phyloP scores from a whole-genome alignment of 768 basidiomycete species.

The Mrakia gelida region DNA sequence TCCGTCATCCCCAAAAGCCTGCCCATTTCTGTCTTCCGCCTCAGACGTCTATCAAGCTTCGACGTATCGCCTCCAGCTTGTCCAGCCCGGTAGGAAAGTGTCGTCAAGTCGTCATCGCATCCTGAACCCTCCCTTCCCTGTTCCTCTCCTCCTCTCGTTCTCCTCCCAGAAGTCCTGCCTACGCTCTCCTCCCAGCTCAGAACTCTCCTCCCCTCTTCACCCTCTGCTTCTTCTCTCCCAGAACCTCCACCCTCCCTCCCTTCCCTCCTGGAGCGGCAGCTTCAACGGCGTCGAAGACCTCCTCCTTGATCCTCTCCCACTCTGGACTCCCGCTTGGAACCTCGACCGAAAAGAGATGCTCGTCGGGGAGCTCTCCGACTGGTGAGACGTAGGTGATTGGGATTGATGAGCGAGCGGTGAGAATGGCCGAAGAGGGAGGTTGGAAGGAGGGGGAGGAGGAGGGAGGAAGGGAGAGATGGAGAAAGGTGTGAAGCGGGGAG shows the following conservation, averaged over 20 bases:
- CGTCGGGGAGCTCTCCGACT: slow-evolving; percentile 2
- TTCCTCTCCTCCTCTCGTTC: not conserved
- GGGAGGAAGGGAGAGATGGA: slow-evolving; percentile 12
- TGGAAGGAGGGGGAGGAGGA: slow-evolving; percentile 1
- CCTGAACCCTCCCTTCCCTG: not conserved
- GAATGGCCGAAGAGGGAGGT: not conserved
- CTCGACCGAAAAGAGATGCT: slow-evolving; percentile 10
- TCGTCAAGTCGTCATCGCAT: not conserved
- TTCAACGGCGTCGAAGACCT: slow-evolving; percentile 3
- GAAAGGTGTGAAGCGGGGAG: not conserved
- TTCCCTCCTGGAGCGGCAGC: not conserved
- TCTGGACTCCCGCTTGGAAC: not conserved
- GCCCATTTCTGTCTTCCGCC: too few relatives aligned
- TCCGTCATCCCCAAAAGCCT: too few relatives aligned
- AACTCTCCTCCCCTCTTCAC: slow-evolving; percentile 14
- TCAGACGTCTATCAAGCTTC: too few relatives aligned
- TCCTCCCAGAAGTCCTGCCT: too few relatives aligned
- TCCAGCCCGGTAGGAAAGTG: too few relatives aligned
- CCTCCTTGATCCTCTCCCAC: slow-evolving; percentile 14
- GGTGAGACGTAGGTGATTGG: slow-evolving; percentile 7
- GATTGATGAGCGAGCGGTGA: slow-evolving; percentile 4
- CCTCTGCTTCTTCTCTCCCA: slow-evolving; percentile 3
- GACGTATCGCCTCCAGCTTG: too few relatives aligned
- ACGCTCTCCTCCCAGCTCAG: not conserved
- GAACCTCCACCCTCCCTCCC: not conserved